Conservation (phyloP, 495 filamentous ascomycete genomes). For the Tuber magnatum region DNA sequence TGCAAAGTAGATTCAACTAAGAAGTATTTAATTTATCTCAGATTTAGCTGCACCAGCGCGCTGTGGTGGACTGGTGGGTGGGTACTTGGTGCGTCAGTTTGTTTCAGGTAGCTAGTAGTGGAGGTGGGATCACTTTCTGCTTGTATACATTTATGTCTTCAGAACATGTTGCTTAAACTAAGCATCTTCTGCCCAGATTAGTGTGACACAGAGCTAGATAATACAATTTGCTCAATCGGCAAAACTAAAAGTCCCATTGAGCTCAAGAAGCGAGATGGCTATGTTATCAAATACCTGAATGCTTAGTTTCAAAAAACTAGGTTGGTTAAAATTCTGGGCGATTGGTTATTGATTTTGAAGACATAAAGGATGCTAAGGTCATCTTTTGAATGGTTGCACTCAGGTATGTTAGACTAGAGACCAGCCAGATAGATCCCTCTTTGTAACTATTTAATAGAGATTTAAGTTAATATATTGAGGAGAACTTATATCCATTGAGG, state of each 20-base stretch:
- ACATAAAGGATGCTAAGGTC: constrained; percentile 95
- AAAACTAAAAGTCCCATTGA: constrained; percentile 88
- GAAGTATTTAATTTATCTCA: too few species aligned
- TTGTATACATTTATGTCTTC: constrained; percentile 56
- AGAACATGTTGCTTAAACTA: too few species aligned
- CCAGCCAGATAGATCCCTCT: too few species aligned
- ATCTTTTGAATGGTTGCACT: too few species aligned
- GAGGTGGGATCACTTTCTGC: constrained; percentile 52
- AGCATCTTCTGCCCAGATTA: too few species aligned
- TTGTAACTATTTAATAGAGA: too few species aligned
- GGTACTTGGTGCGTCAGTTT: constrained; percentile 42
- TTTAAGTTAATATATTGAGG: too few species aligned
- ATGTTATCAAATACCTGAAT: constrained; percentile 50
- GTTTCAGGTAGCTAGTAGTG: constrained; percentile 41
- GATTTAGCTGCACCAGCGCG: constrained; percentile 37
- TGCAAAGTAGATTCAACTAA: too few species aligned
- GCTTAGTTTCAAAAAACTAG: constrained; percentile 95
- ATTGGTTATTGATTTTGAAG: constrained; percentile 84
- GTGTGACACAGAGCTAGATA: too few species aligned
- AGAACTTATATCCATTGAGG: too few species aligned
- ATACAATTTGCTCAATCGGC: constrained; percentile 91
- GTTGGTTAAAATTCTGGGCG: constrained; percentile 81
- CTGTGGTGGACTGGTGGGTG: constrained; percentile 45
- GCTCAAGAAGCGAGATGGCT: constrained; percentile 80
- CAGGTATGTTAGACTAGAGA: too few species aligned